Conservation (phyloP, 2,329 filamentous ascomycete species). For the Aquanectria penicillioides region DNA sequence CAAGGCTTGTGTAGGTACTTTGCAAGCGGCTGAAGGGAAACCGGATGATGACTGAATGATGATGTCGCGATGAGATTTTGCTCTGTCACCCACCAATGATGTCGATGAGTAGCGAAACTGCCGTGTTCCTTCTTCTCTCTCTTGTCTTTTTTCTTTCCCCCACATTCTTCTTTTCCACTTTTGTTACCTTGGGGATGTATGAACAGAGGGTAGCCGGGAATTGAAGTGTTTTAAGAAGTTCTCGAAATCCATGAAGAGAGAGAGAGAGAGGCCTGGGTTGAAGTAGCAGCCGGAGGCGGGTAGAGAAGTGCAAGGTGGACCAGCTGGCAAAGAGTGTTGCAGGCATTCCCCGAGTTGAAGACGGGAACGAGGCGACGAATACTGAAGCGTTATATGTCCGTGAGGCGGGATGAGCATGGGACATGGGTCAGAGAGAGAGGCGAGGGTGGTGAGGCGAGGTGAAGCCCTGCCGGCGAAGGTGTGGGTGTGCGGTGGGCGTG, state of each 20-base stretch:
- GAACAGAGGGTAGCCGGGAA: not conserved
- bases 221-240: slow-evolving; percentile 20
- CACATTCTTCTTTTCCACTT: too few relatives aligned
- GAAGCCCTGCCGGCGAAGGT: slow-evolving; percentile 12
- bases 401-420: slow-evolving; percentile 20
- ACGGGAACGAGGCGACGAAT: slow-evolving; percentile 8
- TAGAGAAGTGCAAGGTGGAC: not conserved
- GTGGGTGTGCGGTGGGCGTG: slow-evolving; percentile 14
- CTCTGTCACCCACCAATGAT: slow-evolving; percentile 22
- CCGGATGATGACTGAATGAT: slow-evolving; percentile 46
- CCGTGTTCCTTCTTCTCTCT: too few relatives aligned
- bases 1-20: slow-evolving; percentile 40
- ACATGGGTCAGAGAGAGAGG: slow-evolving; percentile 12
- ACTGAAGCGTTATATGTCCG: slow-evolving; percentile 8
- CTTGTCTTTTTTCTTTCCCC: too few relatives aligned
- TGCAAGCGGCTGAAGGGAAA: slow-evolving; percentile 39
- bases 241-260: not conserved
- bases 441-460: too few relatives aligned
- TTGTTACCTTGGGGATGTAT: too few relatives aligned
- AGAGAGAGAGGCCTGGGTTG: not conserved
- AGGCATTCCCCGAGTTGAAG: slow-evolving; percentile 12
- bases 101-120: slow-evolving; percentile 22
- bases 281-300: slow-evolving; percentile 7
- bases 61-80: slow-evolving; percentile 41
- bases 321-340: slow-evolving; percentile 1